Base-by-base conservation (phyloP, 2,329 filamentous ascomycete genomes). In the Stenocarpella maydis region DNA sequence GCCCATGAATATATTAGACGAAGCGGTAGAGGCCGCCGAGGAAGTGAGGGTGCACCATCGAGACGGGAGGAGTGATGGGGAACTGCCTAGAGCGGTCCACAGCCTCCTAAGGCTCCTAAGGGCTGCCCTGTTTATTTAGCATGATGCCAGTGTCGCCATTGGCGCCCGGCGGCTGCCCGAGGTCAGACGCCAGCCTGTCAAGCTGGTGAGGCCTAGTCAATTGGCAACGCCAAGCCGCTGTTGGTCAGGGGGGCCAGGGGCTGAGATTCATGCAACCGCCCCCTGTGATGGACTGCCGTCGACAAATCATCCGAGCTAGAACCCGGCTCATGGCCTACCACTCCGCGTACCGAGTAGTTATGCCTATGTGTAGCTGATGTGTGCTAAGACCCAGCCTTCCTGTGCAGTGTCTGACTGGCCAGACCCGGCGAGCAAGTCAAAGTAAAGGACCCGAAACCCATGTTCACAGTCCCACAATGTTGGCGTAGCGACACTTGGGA, bases 171-270 rank as follows among this genome's bases (percentile, higher is more conserved):
- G 55, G 55, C 55, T 47, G 43, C 26, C 43, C 12, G 26, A 61
- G 41, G 39, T 41, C 7, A 61, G 41, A 45, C 47, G n/a, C 41
- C 26, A 43, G 41, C 55, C 55, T 61, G 55, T 61, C 28, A 47
- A 61, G 55, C 39, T 17, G 2, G 2, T 61, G 26, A 61, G 55
- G 55, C 55, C 34, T 21, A 28, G 39, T 19, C 12, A 19, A 47
- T 47, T 47, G 41, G 55, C 55, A 61, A 61, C 55, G 55, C 55
- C 55, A 61, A 61, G 55, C 55, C 26, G 24, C 53, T 31, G 26
- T 39, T 12, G 39, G 26, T 21, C 41, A 61, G 55, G 55, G 55
- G n/a, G 26, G 47, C 47, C 55, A 61, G 55, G 55, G 34, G 41
- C 41, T 26, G 19, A 61, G 55, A n/a, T 61, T 61, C 26, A 61